Evolutionary conservation across 176 grass and related monocot species (phyloP).

Genomic region (Dactylis glomerata): DNA sequence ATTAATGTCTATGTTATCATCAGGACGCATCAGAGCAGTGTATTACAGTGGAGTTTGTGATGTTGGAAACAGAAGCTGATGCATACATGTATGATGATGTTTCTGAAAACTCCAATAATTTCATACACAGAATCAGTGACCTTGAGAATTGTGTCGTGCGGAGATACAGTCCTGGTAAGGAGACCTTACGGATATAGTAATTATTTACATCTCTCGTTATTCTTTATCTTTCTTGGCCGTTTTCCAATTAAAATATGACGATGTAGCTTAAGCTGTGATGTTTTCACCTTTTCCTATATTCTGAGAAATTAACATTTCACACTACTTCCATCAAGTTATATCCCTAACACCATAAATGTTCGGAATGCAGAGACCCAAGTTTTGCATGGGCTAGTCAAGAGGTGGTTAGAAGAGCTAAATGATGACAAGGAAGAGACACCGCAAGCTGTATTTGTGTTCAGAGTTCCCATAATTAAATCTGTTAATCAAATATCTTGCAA

Average conservation of each 20-base stretch:
- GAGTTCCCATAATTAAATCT: constrained; percentile 54
- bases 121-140: constrained; percentile 61
- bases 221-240: not conserved
- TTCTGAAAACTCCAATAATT: constrained; percentile 35
- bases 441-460: constrained; percentile 74
- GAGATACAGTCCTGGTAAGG: constrained; percentile 69
- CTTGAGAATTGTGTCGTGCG: constrained; percentile 84
- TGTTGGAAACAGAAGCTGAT: constrained; percentile 55
- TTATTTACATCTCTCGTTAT: not conserved
- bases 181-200: not conserved
- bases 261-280: not conserved
- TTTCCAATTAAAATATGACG: not conserved
- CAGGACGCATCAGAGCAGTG: constrained; percentile 90
- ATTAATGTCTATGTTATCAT: not conserved
- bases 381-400: constrained; percentile 76
- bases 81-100: constrained; percentile 30
- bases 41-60: constrained; percentile 76
- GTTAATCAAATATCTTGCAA: constrained; percentile 69
- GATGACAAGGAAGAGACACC: constrained; percentile 60
- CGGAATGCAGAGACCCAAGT: constrained; percentile 52
- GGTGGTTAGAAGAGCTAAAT: constrained; percentile 89
- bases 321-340: not conserved
- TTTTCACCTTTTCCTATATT: not conserved
- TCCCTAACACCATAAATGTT: constrained; percentile 15
- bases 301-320: not conserved